Percentiles rank a stretch among this genome's conserved stretches.
These are phyloP conservation scores for Trichosporon sp. DNA, from an alignment of 1,284 basidiomycete genomes.

Conservation along the genomic window DNA sequence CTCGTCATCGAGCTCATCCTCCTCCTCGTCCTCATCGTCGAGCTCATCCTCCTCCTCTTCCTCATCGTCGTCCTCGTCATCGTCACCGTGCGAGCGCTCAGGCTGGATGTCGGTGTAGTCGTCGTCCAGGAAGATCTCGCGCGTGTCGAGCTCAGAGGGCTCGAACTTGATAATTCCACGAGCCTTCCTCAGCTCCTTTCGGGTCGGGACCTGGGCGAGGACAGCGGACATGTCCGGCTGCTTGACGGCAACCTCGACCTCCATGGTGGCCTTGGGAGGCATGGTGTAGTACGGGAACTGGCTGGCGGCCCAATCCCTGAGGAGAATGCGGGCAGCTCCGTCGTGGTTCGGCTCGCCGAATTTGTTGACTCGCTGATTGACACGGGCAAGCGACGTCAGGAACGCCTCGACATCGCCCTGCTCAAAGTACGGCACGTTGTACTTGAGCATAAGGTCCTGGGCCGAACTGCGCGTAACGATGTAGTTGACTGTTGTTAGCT, in stretches of 20 bases:
- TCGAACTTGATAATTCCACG: slow-evolving; percentile 56
- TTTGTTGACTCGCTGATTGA: slow-evolving; percentile 74
- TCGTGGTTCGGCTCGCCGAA: slow-evolving; percentile 70
- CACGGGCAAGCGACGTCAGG: slow-evolving; percentile 74
- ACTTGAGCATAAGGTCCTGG: slow-evolving; percentile 83
- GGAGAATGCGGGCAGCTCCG: slow-evolving; percentile 71
- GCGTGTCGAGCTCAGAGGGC: slow-evolving; percentile 53
- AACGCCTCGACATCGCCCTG: slow-evolving; percentile 67
- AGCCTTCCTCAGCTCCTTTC: slow-evolving; percentile 54
- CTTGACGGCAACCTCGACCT: slow-evolving; percentile 18
- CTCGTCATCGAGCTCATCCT: slow-evolving; percentile 44
- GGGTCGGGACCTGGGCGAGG: slow-evolving; percentile 59
- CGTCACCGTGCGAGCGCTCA: slow-evolving; percentile 8
- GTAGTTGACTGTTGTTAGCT: slow-evolving; percentile 56
- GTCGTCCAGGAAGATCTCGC: slow-evolving; percentile 56
- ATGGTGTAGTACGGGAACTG: slow-evolving; percentile 72
- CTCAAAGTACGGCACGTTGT: slow-evolving; percentile 79
- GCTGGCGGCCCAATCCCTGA: slow-evolving; percentile 84
- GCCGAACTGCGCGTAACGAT: slow-evolving; percentile 66
- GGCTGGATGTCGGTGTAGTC: slow-evolving; percentile 48
- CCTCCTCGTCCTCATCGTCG: slow-evolving; percentile 35
- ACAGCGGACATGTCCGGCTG: slow-evolving; percentile 48
- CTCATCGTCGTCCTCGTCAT: slow-evolving; percentile 27
- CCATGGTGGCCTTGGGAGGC: slow-evolving; percentile 49
- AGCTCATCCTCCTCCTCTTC: slow-evolving; percentile 46